phyloP scores from a whole-genome alignment of 2,329 filamentous ascomycete genomes.

The Alternaria incomplexa region DNA sequence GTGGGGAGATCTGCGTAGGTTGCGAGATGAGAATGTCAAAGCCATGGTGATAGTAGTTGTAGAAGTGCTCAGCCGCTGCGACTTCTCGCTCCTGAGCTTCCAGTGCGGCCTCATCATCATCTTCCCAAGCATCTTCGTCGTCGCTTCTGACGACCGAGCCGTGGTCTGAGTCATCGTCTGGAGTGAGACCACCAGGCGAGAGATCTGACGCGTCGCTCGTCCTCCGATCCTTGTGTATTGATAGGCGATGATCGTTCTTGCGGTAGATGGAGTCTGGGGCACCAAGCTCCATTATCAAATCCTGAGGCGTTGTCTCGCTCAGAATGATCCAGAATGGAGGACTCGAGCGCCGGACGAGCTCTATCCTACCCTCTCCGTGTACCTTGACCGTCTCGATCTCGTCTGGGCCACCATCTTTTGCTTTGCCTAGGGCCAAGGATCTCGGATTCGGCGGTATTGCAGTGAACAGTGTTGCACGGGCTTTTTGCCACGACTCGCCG shows the following conservation, averaged over 20 bases:
- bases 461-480: constrained; percentile 77
- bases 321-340: constrained; percentile 74
- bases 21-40: constrained; percentile 93
- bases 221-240: constrained; percentile 69
- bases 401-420: constrained; percentile 81
- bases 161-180: constrained; percentile 44
- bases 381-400: constrained; percentile 84
- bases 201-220: constrained; percentile 46
- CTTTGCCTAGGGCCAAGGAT: constrained; percentile 68
- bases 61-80: constrained; percentile 76
- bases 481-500: constrained; percentile 89
- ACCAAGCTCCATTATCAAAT: constrained; percentile 86
- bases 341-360: constrained; percentile 74
- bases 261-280: constrained; percentile 93
- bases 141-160: constrained; percentile 43
- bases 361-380: constrained; percentile 77
- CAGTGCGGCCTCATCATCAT: constrained; percentile 54
- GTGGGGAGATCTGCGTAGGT: constrained; percentile 62
- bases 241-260: constrained; percentile 87
- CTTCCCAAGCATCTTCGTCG: constrained; percentile 55
- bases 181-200: constrained; percentile 34
- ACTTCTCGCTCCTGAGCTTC: constrained; percentile 66
- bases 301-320: constrained; percentile 88
- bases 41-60: constrained; percentile 96
- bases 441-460: constrained; percentile 76